Evolutionary conservation across 352 stramenopile species (phyloP), one percentile per base, ranked within the genome.

Genomic region (Pythium monospermum): DNA sequence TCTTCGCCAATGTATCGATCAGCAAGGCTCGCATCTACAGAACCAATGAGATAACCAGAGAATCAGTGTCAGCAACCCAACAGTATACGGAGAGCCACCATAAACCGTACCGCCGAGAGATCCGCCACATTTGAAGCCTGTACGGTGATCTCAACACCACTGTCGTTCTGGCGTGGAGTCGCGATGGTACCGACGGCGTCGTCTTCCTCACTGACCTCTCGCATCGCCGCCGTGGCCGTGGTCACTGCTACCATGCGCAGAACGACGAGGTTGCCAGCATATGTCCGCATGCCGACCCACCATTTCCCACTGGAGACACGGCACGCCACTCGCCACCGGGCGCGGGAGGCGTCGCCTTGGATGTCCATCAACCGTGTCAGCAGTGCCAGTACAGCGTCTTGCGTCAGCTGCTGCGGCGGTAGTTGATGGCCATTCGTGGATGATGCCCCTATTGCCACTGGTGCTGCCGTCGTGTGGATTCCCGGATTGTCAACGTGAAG

Each of bases 21-120:
- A 85, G 38, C 23, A 85, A 53, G 15, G 66, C 69, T 64, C 77
- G 74, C 59, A 88, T 82, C 77, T 88, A 31, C 30, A 35, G 30
- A 13, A 13, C 30, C 30, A 25, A 13, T 13, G 10, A 21, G 40
- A 25, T 6, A 39, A 46, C 6, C 30, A 19, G 22, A 51, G 12
- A 33, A 16, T 23, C n/a, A 59, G 21, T n/a, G n/a, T n/a, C n/a
- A n/a, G n/a, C n/a, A 21, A 44, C 6, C 23, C 15, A 43, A 48
- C 0, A n/a, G n/a, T n/a, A n/a, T n/a, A n/a, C n/a, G n/a, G n/a
- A n/a, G n/a, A n/a, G n/a, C n/a, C n/a, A n/a, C n/a, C n/a, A n/a
- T n/a, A n/a, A n/a, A 37, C 63, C 72, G 26, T 70, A 87, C 77
- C 47, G 71, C 71, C 28, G 73, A 73, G 12, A 89, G 66, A 59